A percentile compares a stretch with the other conserved stretches of the same genome.
Conservation (phyloP, 129 eudicot species). For the Apium graveolens region DNA sequence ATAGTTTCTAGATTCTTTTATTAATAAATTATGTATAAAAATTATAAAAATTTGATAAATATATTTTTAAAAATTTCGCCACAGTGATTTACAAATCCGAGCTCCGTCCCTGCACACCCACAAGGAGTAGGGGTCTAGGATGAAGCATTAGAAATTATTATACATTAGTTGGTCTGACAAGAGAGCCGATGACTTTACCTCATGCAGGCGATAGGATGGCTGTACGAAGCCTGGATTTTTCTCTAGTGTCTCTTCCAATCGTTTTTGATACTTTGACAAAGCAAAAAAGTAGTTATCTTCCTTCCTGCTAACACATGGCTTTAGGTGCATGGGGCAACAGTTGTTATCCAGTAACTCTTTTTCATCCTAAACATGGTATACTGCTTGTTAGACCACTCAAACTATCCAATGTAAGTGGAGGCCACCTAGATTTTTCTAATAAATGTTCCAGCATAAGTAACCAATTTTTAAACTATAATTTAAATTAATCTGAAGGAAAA, state of each 20-base stretch:
- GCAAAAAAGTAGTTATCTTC: constrained; percentile 98
- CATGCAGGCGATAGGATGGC: constrained; percentile 80
- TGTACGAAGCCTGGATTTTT: constrained; percentile 76
- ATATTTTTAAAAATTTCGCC: neutral
- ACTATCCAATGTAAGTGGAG: neutral
- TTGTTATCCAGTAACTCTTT: constrained; percentile 76
- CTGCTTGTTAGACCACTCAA: constrained; percentile 12
- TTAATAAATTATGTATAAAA: too few relatives aligned
- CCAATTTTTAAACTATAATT: neutral
- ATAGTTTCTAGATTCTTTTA: too few relatives aligned
- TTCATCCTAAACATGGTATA: constrained; percentile 55
- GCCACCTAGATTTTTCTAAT: neutral
- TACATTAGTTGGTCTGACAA: neutral
- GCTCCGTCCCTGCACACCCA: neutral
- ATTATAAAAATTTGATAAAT: too few relatives aligned
- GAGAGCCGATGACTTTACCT: constrained; percentile 35
- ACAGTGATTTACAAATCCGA: neutral
- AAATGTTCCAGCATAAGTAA: neutral
- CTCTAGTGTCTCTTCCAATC: constrained; percentile 51
- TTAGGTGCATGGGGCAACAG: constrained; percentile 86
- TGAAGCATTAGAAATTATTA: neutral
- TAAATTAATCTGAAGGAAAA: neutral
- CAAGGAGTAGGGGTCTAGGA: neutral
- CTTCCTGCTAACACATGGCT: constrained; percentile 85
- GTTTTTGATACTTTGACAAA: constrained; percentile 83